These are phyloP conservation scores for Cyanophora paradoxa DNA, from an alignment of 78 protist genomes.

Conservation along the genomic window DNA sequence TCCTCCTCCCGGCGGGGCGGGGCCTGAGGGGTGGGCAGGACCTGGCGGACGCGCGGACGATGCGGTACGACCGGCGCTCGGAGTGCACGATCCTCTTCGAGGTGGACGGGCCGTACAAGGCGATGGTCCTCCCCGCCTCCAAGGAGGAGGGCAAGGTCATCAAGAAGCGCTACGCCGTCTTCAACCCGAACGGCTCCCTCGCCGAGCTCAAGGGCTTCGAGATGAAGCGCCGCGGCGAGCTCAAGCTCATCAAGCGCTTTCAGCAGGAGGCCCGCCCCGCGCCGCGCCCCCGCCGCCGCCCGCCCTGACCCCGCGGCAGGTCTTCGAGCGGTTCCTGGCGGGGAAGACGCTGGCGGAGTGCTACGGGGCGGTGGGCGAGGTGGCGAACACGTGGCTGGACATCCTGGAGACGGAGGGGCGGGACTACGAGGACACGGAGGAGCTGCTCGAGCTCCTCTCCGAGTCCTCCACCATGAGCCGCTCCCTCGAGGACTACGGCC, in stretches of 20 bases:
- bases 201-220: conserved; percentile 99
- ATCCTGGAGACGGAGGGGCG: conserved; percentile 68
- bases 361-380: conserved; percentile 77
- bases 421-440: conserved; percentile 64
- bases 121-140: conserved; percentile 96
- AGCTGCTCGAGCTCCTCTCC: conserved; percentile 74
- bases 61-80: conserved; percentile 20
- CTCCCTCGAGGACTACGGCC: conserved; percentile 73
- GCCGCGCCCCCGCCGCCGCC: too few species aligned
- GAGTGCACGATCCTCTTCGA: conserved; percentile 96
- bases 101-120: conserved; percentile 98
- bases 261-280: conserved; percentile 78
- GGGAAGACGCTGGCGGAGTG: conserved; percentile 74
- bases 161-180: conserved; percentile 95
- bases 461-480: conserved; percentile 83
- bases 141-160: conserved; percentile 84
- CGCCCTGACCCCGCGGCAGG: too few species aligned
- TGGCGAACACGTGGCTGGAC: conserved; percentile 87
- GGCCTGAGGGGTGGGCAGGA: too few species aligned
- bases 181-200: conserved; percentile 75
- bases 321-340: conserved; percentile 34
- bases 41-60: conserved; percentile 23
- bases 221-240: conserved; percentile 97
- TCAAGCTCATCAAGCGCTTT: conserved; percentile 90
- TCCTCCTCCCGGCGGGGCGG: too few species aligned